Base-by-base conservation (phyloP, 805 yeast species). In the Zygosaccharomyces gambellarensis region DNA sequence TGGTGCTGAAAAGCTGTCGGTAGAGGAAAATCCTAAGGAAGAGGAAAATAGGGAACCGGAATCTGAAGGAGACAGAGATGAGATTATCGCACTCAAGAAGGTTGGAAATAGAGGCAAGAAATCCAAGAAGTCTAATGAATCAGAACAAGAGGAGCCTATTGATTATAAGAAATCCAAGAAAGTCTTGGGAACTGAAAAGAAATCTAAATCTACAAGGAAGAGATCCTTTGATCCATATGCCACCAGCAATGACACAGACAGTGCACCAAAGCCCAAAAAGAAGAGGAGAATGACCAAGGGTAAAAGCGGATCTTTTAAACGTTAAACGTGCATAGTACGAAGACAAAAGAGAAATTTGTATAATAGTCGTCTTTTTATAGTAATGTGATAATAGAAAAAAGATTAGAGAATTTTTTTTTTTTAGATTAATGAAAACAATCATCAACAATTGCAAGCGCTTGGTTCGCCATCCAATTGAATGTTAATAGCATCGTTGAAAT, bases 401-500 rank as follows among this genome's bases (percentile, higher is more conserved):
- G 46, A n/a, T 25, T 39, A 34, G 43, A 48, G 27, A 31, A 42
- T 49, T 28, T 21, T 9, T 42, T 42, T 21, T 30, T 43, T 28
- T n/a, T 34, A 34, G 38, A 34, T 9, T 14, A 34, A 34, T 2
- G 9, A 8, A 25, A 25, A 25, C 9, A 34, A 34, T 17, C 38
- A 34, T 53, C 45, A 88, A 69, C 96, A 89, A 22, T 81, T 82
- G 73, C 97, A 90, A 6, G 84, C 79, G 47, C 83, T 74, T 34
- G 77, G 67, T 48, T 90, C 97, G 48, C 83, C 85, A 64, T 90
- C 97, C 60, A 92, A 79, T 65, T 89, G 94, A 61, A 92, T 92
- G 68, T 92, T 92, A 56, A 92, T 92, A 22, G 98, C 97, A 69
- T 92, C 98, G 43, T 94, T 86, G 68, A 90, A 92, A 69, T 92